phyloP scores from a whole-genome alignment of 2,329 filamentous ascomycete species.

The Chaetomium sp. region DNA sequence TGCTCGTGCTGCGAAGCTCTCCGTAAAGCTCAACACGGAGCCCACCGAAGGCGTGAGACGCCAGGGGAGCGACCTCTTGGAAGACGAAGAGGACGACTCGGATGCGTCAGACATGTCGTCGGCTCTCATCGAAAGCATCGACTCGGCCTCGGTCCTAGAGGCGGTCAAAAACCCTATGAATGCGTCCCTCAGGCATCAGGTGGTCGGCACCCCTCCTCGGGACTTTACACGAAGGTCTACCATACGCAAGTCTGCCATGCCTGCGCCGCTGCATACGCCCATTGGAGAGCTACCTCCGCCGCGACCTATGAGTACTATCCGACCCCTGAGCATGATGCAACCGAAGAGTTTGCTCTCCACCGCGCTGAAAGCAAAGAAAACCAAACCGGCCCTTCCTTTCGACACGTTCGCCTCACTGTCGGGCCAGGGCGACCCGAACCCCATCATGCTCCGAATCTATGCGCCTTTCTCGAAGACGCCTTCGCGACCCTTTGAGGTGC shows the following conservation, averaged over 20 bases:
- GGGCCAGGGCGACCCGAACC: constrained; percentile 76
- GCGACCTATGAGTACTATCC: constrained; percentile 64
- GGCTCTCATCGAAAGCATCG: constrained; percentile 67
- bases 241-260: constrained; percentile 61
- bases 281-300: constrained; percentile 71
- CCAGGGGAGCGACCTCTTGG: constrained; percentile 54
- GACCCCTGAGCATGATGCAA: constrained; percentile 67
- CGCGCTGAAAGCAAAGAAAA: constrained; percentile 71
- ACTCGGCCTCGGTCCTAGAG: constrained; percentile 71
- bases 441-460: constrained; percentile 76
- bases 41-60: constrained; percentile 47
- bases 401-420: constrained; percentile 76
- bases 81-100: constrained; percentile 61
- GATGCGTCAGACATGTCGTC: constrained; percentile 65
- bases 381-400: constrained; percentile 70
- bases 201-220: constrained; percentile 65
- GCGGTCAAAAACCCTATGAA: constrained; percentile 62
- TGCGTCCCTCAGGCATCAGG: constrained; percentile 56
- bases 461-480: constrained; percentile 69
- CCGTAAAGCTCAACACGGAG: constrained; percentile 57
- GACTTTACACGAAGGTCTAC: constrained; percentile 65
- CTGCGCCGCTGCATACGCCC: constrained; percentile 54
- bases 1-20: constrained; percentile 54
- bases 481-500: constrained; percentile 68
- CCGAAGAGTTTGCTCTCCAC: constrained; percentile 72